phyloP scores from a whole-genome alignment of 2,329 filamentous ascomycete species.

The Epichloe uncinata region DNA sequence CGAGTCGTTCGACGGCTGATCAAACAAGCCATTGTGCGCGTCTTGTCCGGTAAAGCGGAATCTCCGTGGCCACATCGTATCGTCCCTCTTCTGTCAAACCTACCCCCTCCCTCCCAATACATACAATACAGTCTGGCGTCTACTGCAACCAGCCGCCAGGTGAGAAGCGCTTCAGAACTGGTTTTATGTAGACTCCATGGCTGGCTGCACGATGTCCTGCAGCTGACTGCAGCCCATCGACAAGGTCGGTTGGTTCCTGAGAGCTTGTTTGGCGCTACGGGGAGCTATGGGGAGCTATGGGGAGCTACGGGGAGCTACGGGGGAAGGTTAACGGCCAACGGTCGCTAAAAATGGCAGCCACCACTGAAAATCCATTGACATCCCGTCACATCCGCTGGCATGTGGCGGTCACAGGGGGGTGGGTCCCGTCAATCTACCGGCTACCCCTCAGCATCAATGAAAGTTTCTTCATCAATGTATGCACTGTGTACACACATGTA shows the following conservation, averaged over 20 bases:
- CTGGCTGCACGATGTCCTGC: background rate
- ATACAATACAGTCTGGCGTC: too few relatives aligned
- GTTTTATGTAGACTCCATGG: too few relatives aligned
- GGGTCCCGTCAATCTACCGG: constrained; percentile 1
- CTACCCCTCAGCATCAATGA: background rate
- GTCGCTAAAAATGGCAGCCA: constrained; percentile 6
- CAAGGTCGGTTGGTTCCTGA: background rate
- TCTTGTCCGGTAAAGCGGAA: too few relatives aligned
- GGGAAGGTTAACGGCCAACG: background rate
- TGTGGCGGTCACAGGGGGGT: background rate
- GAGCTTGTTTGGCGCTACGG: background rate
- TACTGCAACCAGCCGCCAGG: too few relatives aligned
- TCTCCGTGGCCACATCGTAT: too few relatives aligned
- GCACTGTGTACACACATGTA: too few relatives aligned
- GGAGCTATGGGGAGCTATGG: background rate
- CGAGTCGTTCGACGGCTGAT: background rate
- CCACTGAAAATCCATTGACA: background rate
- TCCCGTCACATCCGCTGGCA: background rate
- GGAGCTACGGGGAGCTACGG: background rate
- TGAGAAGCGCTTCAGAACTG: too few relatives aligned
- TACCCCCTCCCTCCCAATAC: too few relatives aligned
- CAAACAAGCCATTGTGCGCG: background rate
- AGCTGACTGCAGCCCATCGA: background rate
- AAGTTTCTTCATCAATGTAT: background rate
- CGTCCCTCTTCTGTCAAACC: too few relatives aligned